phyloP scores from a whole-genome alignment of 2,329 filamentous ascomycete species.

The Dactylellina parvicollis region DNA sequence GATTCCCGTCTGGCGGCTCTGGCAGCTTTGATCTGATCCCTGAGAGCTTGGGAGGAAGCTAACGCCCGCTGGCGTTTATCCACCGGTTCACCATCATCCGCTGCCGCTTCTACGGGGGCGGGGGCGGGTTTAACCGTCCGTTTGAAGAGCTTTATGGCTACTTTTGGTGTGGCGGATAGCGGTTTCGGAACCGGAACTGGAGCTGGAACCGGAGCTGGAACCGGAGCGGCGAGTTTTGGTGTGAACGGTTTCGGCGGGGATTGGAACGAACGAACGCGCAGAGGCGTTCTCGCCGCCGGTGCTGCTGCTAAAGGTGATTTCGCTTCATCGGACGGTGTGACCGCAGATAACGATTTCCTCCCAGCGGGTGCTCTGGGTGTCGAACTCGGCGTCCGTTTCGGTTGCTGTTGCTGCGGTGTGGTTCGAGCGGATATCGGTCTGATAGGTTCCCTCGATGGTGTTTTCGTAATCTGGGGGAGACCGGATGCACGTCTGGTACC shows the following conservation, averaged over 20 bases:
- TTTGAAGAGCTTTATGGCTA: conserved; percentile 44
- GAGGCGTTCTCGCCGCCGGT: conserved; percentile 14
- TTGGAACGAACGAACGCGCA: conserved; percentile 42
- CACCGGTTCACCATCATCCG: conserved; percentile 1
- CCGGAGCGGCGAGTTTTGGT: conserved; percentile 1
- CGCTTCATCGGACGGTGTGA: neutral
- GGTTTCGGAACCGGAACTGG: conserved; percentile 22
- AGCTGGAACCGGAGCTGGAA: too few relatives aligned
- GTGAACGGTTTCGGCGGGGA: conserved; percentile 7
- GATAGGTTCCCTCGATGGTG: conserved; percentile 20
- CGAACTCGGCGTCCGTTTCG: neutral
- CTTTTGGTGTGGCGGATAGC: conserved; percentile 11
- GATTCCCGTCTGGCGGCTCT: conserved; percentile 74
- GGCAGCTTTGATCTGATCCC: conserved; percentile 92
- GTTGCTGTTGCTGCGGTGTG: conserved; percentile 13
- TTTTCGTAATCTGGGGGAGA: conserved; percentile 32
- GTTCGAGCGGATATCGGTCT: conserved; percentile 6
- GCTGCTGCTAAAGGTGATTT: neutral
- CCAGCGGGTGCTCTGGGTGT: conserved; percentile 14
- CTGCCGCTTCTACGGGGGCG: neutral
- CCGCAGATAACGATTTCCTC: neutral
- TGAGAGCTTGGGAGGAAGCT: conserved; percentile 66
- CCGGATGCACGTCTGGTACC: conserved; percentile 20
- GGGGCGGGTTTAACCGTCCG: neutral
- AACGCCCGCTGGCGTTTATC: conserved; percentile 51